These are phyloP conservation scores for Leishmania martiniquensis DNA, from an alignment of 208 protist genomes.

Conservation along the genomic window DNA sequence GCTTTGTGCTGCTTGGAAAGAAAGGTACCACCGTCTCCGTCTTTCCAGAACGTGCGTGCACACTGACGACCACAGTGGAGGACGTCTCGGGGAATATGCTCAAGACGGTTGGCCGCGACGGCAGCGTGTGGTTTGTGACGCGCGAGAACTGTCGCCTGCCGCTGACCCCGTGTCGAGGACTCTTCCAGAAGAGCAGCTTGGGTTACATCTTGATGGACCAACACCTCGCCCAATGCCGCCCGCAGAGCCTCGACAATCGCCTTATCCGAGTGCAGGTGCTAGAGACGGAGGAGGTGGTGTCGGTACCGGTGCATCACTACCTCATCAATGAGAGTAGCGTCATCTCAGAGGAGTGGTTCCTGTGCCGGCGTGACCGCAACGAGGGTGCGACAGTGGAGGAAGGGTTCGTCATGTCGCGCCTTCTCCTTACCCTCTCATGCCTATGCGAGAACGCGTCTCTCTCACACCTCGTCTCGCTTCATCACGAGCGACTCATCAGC, in stretches of 20 bases:
- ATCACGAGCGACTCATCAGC: conserved; percentile 52
- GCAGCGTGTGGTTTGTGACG: conserved; percentile 47
- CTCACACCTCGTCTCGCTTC: conserved; percentile 57
- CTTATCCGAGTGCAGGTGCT: conserved; percentile 45
- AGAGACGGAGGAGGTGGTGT: conserved; percentile 32
- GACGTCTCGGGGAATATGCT: conserved; percentile 56
- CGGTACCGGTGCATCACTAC: conserved; percentile 50
- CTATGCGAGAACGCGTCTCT: conserved; percentile 82
- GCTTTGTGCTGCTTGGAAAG: conserved; percentile 84
- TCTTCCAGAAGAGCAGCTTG: conserved; percentile 25
- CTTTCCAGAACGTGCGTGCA: conserved; percentile 57
- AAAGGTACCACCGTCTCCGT: conserved; percentile 63
- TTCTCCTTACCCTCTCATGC: conserved; percentile 84
- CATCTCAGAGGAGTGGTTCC: conserved; percentile 63
- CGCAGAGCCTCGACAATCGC: conserved; percentile 40
- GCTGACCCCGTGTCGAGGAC: conserved; percentile 41
- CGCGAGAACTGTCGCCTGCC: conserved; percentile 83
- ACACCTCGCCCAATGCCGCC: conserved; percentile 62
- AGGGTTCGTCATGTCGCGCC: conserved; percentile 85
- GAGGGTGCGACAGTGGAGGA: conserved; percentile 61
- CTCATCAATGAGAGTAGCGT: conserved; percentile 47
- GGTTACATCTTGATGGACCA: conserved; percentile 78
- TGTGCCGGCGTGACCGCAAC: conserved; percentile 40
- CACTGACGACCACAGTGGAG: conserved; percentile 48
- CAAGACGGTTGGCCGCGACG: conserved; percentile 34